These are phyloP conservation scores for Lasiodiplodia sp. DNA, from an alignment of 2,329 filamentous ascomycete species.

Conservation along the genomic window DNA sequence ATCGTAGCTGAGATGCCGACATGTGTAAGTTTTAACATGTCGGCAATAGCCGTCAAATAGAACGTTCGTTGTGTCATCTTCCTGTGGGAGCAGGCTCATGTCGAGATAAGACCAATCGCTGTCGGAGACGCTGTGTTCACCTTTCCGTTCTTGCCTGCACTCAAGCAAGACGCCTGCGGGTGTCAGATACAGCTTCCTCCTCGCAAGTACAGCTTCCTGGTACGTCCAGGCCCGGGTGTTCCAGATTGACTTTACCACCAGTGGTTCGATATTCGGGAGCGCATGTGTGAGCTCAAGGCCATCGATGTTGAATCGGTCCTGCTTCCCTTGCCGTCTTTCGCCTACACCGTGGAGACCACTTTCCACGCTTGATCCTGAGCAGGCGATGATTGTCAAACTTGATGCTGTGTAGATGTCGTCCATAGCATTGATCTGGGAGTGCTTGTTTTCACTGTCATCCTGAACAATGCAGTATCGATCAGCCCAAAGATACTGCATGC, in stretches of 20 bases:
- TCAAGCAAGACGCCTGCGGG: no score
- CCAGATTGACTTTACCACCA: neutral
- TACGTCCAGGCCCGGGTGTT: neutral
- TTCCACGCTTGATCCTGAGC: neutral
- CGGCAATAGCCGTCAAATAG: no score
- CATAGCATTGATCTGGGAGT: neutral
- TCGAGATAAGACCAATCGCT: no score
- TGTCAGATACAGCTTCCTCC: neutral
- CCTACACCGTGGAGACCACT: neutral
- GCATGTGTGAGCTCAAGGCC: neutral
- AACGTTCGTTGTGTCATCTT: no score
- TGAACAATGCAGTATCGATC: constrained; percentile 9
- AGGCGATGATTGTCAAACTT: neutral
- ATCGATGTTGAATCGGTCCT: no score
- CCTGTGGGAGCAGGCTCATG: no score
- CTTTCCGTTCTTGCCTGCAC: no score
- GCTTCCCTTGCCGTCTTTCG: neutral
- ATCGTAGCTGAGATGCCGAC: no score
- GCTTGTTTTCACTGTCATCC: neutral
- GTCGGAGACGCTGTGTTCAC: no score
- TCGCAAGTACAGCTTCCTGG: neutral
- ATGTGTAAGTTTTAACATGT: no score
- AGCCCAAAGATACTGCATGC: neutral
- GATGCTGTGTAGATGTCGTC: neutral
- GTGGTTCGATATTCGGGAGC: accelerated